Conservation (phyloP, 2,329 filamentous ascomycete genomes). For the Leptographium wingfieldii region DNA sequence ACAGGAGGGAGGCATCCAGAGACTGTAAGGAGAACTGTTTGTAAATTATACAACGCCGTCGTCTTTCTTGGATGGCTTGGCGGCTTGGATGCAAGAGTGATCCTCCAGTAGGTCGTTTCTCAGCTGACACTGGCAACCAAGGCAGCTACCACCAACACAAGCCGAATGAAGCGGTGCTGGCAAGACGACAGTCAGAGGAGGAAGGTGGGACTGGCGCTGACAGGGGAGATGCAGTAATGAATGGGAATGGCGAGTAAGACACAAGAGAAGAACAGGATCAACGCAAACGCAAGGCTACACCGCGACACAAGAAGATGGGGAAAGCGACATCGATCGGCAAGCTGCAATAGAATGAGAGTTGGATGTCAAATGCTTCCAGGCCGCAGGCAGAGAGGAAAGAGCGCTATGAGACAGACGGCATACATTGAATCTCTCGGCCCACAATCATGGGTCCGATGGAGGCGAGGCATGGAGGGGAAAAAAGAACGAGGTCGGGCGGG, state of each 20-base stretch:
- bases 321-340: neutral
- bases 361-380: neutral
- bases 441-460: neutral
- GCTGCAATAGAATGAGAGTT: neutral
- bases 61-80: too few species aligned
- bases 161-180: neutral
- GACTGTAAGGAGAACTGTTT: too few species aligned
- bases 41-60: too few species aligned
- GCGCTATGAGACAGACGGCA: neutral
- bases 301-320: neutral
- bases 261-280: neutral
- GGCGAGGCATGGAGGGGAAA: neutral
- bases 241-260: neutral
- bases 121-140: too few species aligned
- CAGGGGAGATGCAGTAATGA: neutral
- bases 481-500: neutral
- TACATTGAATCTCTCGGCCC: neutral
- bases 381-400: neutral
- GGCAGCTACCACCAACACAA: too few species aligned
- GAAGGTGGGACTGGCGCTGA: too few species aligned
- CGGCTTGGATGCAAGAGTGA: too few species aligned
- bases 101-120: too few species aligned
- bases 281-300: neutral
- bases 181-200: neutral
- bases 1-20: neutral